Base-by-base conservation (phyloP, 495 filamentous ascomycete genomes). In the Talaromyces nanjingensis region DNA sequence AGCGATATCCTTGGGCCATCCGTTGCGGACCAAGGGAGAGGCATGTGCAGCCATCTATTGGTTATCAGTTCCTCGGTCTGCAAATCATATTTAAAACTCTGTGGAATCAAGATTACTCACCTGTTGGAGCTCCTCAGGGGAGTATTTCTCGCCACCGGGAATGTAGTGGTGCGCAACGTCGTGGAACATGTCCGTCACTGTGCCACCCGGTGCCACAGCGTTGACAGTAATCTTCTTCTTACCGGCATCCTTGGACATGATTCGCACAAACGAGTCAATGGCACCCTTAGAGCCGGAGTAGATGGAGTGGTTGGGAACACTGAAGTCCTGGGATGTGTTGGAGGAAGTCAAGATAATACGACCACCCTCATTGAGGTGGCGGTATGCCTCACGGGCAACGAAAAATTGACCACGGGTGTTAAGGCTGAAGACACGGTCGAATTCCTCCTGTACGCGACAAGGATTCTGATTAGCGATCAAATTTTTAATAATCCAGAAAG, bases 351-450 rank as follows among this genome's bases (percentile, higher is more conserved):
- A 72, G 66, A 88, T 83, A 70, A 88, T 80, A 67, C 86, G 80
- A 59, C 86, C 86, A 62, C 86, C 83, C 3, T 79, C 73, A 72
- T 84, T 65, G 24, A 90, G 79, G 72, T 91, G 71, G 72, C 87
- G 84, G 76, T 84, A 86, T 60, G 87, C 90, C 29, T 89, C 82
- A 75, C 89, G 89, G 29, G 87, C 90, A 61, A 93, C 90, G 75
- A 92, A 91, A 80, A 91, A 92, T 75, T 93, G 90, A 0, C 84
- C 90, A 7, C 87, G 80, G 6, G 85, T 84, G 75, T 93, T 93
- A 62, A 92, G 76, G 70, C 82, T 81, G 71, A 93, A 91, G 62
- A 92, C 86, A 53, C 82, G 78, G 73, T 93, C 89, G 77, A 86
- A 91, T 69, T 88, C 86, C 63, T 86, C 87, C 68, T 34, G 9